These are phyloP conservation scores for Magnolia changhungtana DNA, from an alignment of 164 flowering plant genomes.

Conservation along the genomic window DNA sequence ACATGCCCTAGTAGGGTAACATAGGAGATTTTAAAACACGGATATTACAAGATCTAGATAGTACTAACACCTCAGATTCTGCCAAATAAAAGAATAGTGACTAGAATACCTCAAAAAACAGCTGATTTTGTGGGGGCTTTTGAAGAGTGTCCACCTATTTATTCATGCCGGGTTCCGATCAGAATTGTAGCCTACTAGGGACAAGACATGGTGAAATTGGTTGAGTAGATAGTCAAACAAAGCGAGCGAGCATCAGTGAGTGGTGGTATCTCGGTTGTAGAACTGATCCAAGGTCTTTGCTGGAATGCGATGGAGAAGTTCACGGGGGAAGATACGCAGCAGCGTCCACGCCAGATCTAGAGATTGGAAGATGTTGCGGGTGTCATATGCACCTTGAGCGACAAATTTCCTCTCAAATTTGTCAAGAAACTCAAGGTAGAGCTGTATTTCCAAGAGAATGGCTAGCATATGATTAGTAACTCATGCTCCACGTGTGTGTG, in stretches of 20 bases:
- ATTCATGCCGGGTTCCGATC: neutral
- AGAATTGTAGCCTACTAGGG: neutral
- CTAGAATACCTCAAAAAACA: neutral
- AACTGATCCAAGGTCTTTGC: slow-evolving; percentile 86
- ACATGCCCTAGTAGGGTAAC: neutral
- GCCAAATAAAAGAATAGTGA: neutral
- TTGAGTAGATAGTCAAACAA: neutral
- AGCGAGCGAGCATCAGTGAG: slow-evolving; percentile 29
- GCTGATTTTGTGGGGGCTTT: neutral
- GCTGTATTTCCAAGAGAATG: slow-evolving; percentile 49
- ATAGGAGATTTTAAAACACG: neutral
- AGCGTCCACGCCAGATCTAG: slow-evolving; percentile 98
- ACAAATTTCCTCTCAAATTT: slow-evolving; percentile 95
- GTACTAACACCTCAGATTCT: neutral
- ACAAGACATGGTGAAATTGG: neutral
- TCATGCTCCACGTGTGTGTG: neutral
- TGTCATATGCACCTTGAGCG: slow-evolving; percentile 90
- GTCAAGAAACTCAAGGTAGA: slow-evolving; percentile 90
- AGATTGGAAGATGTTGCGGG: slow-evolving; percentile 91
- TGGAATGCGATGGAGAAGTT: slow-evolving; percentile 97
- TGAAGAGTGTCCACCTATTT: neutral
- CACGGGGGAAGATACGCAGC: slow-evolving; percentile 94
- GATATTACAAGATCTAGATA: neutral
- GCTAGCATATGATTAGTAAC: neutral
- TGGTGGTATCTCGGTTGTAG: slow-evolving; percentile 63